A percentile compares a stretch with the other conserved stretches of the same genome.
These are phyloP conservation scores for Fraxinus pennsylvanica DNA, from an alignment of 257 asterid species.

Conservation along the genomic window DNA sequence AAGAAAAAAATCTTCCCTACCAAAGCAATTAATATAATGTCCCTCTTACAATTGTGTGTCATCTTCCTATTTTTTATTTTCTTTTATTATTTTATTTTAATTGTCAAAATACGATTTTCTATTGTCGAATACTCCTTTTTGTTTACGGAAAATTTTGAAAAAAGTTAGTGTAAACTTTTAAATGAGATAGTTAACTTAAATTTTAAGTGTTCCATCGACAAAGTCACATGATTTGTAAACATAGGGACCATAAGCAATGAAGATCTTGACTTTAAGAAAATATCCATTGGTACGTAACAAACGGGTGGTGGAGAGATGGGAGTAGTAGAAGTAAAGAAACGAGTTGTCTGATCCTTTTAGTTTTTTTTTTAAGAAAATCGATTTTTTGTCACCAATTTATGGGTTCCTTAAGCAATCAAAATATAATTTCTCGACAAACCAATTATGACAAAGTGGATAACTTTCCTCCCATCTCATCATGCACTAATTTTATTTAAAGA, in stretches of 20 bases:
- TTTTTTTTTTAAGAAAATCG: no score
- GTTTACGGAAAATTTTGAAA: neutral
- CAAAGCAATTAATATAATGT: neutral
- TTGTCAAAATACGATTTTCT: no score
- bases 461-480: no score
- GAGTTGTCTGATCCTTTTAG: no score
- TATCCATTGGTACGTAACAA: neutral
- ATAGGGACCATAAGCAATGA: neutral
- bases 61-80: neutral
- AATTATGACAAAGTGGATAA: no score
- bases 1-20: neutral
- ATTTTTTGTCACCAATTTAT: no score
- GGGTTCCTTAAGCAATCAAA: no score
- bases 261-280: neutral
- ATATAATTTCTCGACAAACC: no score
- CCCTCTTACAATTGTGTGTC: neutral
- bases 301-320: neutral
- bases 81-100: no score
- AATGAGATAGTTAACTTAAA: no score
- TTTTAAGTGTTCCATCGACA: neutral
- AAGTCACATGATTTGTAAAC: neutral
- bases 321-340: neutral
- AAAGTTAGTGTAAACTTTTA: neutral
- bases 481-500: no score
- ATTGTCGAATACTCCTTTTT: neutral